These are phyloP conservation scores for Evernia prunastri DNA, from an alignment of 495 filamentous ascomycete genomes.

Conservation along the genomic window DNA sequence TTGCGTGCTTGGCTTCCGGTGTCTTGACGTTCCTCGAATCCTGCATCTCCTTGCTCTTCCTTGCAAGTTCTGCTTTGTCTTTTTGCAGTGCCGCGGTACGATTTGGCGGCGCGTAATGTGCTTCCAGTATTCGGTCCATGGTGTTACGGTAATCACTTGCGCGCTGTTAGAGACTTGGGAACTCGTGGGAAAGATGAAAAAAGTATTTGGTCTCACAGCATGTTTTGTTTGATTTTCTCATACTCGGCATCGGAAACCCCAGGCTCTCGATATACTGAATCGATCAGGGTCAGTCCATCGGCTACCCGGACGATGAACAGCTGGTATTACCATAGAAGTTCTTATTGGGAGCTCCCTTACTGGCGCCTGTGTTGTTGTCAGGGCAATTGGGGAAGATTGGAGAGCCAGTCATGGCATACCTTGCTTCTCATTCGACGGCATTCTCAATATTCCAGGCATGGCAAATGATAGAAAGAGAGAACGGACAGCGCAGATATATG, in stretches of 20 bases:
- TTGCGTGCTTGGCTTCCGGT: not conserved
- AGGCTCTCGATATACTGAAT: constrained; percentile 3
- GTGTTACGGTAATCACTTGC: constrained; percentile 1
- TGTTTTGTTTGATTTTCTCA: constrained; percentile 4
- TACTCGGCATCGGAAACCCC: not conserved
- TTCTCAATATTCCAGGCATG: not conserved
- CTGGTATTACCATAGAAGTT: not conserved
- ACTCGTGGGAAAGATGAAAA: not conserved
- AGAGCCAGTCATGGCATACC: not conserved
- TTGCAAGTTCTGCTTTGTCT: not conserved
- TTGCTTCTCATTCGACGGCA: not conserved
- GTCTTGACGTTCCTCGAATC: not conserved
- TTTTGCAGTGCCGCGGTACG: not conserved
- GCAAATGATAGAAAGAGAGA: not conserved
- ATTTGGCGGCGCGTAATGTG: not conserved
- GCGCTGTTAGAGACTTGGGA: not conserved
- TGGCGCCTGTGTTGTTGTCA: not conserved
- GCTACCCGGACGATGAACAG: not conserved
- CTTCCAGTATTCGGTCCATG: constrained; percentile 1
- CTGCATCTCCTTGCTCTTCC: not conserved
- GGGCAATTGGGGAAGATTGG: not conserved
- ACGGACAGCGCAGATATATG: not conserved
- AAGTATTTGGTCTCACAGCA: not conserved
- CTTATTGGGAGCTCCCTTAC: not conserved
- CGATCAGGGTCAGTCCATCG: not conserved